Percentiles rank a stretch among this genome's conserved stretches.
These are phyloP conservation scores for Crithidia fasciculata DNA, from an alignment of 208 protist genomes.

Conservation along the genomic window DNA sequence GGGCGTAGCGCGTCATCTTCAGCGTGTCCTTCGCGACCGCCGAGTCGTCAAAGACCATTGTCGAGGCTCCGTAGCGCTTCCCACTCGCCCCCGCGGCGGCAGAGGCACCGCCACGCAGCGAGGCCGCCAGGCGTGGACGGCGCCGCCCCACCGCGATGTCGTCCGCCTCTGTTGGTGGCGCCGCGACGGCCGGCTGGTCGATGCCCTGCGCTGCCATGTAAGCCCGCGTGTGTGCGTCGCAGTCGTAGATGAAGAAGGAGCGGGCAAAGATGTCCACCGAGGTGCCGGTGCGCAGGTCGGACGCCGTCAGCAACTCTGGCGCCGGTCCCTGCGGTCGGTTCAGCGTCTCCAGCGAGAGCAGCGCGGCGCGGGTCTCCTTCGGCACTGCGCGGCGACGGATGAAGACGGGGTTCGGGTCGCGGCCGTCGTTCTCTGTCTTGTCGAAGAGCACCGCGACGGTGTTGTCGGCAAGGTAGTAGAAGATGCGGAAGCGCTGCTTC, in stretches of 20 bases:
- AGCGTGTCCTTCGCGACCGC: slow-evolving; percentile 67
- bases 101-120: slow-evolving; percentile 4
- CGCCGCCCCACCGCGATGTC: slow-evolving; percentile 35
- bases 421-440: slow-evolving; percentile 90
- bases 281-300: slow-evolving; percentile 88
- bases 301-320: slow-evolving; percentile 58
- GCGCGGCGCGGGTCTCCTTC: slow-evolving; percentile 40
- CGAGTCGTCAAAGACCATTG: slow-evolving; percentile 76
- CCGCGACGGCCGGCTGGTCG: slow-evolving; percentile 32
- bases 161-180: slow-evolving; percentile 54
- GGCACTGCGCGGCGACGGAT: slow-evolving; percentile 89
- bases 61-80: slow-evolving; percentile 60
- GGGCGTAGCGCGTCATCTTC: slow-evolving; percentile 84
- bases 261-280: slow-evolving; percentile 82
- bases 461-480: slow-evolving; percentile 96
- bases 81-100: background rate
- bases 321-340: slow-evolving; percentile 48
- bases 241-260: slow-evolving; percentile 93
- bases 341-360: slow-evolving; percentile 72
- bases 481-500: slow-evolving; percentile 89
- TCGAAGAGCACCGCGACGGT: slow-evolving; percentile 94
- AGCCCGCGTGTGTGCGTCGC: slow-evolving; percentile 90
- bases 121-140: slow-evolving; percentile 26
- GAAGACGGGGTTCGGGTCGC: slow-evolving; percentile 94
- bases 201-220: slow-evolving; percentile 79